Conservation (phyloP, 768 basidiomycete genomes). For the Neoboletus magnificus region DNA sequence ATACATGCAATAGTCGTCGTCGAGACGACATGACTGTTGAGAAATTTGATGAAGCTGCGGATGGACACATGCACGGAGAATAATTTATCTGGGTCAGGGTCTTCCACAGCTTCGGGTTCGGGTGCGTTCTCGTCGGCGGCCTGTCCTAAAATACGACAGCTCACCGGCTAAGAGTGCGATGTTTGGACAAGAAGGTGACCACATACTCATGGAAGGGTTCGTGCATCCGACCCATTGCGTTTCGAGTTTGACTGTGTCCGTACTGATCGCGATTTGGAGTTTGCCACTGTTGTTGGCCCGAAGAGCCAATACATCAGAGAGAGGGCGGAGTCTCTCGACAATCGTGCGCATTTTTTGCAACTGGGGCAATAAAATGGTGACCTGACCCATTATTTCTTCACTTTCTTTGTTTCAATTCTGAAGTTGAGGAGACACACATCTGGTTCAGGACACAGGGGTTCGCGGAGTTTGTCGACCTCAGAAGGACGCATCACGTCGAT, state of each 20-base stretch:
- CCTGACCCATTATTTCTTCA: slow-evolving; percentile 38
- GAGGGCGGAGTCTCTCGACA: slow-evolving; percentile 66
- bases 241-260: slow-evolving; percentile 73
- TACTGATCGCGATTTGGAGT: slow-evolving; percentile 51
- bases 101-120: slow-evolving; percentile 35
- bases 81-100: slow-evolving; percentile 52
- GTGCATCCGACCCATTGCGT: slow-evolving; percentile 76
- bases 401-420: not conserved
- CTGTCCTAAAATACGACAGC: slow-evolving; percentile 17
- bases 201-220: slow-evolving; percentile 55
- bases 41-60: slow-evolving; percentile 75
- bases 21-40: slow-evolving; percentile 76
- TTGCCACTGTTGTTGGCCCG: slow-evolving; percentile 64
- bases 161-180: not conserved
- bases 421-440: slow-evolving; percentile 52
- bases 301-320: slow-evolving; percentile 67
- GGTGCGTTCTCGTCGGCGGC: slow-evolving; percentile 31
- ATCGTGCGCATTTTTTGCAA: slow-evolving; percentile 75
- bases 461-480: slow-evolving; percentile 68
- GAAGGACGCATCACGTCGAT: slow-evolving; percentile 76
- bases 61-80: slow-evolving; percentile 68
- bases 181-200: not conserved
- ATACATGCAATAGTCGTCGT: slow-evolving; percentile 82
- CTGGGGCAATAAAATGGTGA: slow-evolving; percentile 75
- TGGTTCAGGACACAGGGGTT: slow-evolving; percentile 84